Conservation (phyloP, 2,329 filamentous ascomycete species). For the Eutypella sp. region DNA sequence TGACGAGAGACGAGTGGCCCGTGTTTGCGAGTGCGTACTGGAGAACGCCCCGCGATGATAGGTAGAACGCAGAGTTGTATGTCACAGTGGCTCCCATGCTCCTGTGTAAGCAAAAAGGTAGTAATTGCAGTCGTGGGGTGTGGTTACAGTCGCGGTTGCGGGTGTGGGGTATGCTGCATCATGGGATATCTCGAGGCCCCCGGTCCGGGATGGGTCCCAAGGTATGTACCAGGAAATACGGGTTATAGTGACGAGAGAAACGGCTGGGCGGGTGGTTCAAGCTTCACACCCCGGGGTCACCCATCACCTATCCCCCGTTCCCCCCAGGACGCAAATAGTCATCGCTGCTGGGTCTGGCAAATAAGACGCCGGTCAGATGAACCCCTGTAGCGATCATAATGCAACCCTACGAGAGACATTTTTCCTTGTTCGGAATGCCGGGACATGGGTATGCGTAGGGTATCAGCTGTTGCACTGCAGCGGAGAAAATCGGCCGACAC, state of each 20-base stretch:
- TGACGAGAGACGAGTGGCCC: too few relatives aligned
- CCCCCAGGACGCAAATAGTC: too few relatives aligned
- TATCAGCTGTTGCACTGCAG: constrained; percentile 1
- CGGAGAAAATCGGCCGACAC: not conserved
- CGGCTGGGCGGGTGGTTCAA: too few relatives aligned
- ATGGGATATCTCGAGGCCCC: constrained; percentile 1
- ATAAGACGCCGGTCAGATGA: not conserved
- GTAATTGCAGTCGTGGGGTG: not conserved
- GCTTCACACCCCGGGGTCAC: too few relatives aligned
- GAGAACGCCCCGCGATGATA: not conserved
- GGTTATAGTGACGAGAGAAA: too few relatives aligned
- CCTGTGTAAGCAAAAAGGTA: not conserved
- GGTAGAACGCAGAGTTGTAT: too few relatives aligned
- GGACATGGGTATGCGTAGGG: not conserved
- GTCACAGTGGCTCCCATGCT: too few relatives aligned
- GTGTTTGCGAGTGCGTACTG: too few relatives aligned
- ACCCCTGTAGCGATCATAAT: not conserved
- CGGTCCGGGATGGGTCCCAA: not conserved
- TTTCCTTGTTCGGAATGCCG: not conserved
- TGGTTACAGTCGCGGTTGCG: too few relatives aligned
- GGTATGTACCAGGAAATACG: not conserved
- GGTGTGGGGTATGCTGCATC: not conserved
- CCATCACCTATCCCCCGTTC: not conserved
- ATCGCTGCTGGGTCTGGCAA: not conserved
- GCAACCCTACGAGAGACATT: constrained; percentile 1